Conservation (phyloP, 768 basidiomycete genomes). For the Collybiopsis confluens region DNA sequence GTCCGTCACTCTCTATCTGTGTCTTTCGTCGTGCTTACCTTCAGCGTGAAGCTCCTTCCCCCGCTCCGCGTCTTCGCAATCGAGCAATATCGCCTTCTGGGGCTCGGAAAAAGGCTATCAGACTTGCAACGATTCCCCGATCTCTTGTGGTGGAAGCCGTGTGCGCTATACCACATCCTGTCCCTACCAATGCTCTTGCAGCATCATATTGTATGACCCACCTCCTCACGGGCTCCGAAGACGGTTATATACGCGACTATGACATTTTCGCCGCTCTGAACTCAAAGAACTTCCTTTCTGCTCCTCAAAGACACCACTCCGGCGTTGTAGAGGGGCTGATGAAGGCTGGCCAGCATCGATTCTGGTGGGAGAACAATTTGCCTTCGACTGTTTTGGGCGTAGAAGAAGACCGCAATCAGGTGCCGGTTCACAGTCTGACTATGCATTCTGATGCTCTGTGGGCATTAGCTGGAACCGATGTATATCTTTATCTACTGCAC, state of each 20-base stretch:
- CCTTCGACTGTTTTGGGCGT: slow-evolving; percentile 15
- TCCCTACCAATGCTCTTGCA: slow-evolving; percentile 84
- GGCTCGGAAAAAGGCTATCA: slow-evolving; percentile 43
- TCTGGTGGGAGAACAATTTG: slow-evolving; percentile 85
- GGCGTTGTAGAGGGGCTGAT: slow-evolving; percentile 89
- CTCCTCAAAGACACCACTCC: slow-evolving; percentile 84
- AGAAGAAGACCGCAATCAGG: slow-evolving; percentile 49
- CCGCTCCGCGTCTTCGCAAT: slow-evolving; percentile 27
- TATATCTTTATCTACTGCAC: slow-evolving; percentile 34
- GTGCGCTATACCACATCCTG: slow-evolving; percentile 86
- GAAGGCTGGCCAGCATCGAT: slow-evolving; percentile 82
- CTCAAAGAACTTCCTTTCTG: slow-evolving; percentile 80
- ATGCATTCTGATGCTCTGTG: slow-evolving; percentile 94
- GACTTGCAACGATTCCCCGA: slow-evolving; percentile 36
- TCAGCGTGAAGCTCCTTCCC: slow-evolving; percentile 17
- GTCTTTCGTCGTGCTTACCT: slow-evolving; percentile 12
- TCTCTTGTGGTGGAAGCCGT: slow-evolving; percentile 87
- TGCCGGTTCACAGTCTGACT: slow-evolving; percentile 85
- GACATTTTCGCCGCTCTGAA: slow-evolving; percentile 89
- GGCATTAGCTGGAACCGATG: slow-evolving; percentile 84
- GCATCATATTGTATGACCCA: slow-evolving; percentile 84
- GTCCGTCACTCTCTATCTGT: background rate
- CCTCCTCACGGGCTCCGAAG: slow-evolving; percentile 86
- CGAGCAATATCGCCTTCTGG: slow-evolving; percentile 54
- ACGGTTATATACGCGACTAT: slow-evolving; percentile 91